These are phyloP conservation scores for Sechiopsis laciniata DNA, from an alignment of 306 rosid species.

Conservation along the genomic window DNA sequence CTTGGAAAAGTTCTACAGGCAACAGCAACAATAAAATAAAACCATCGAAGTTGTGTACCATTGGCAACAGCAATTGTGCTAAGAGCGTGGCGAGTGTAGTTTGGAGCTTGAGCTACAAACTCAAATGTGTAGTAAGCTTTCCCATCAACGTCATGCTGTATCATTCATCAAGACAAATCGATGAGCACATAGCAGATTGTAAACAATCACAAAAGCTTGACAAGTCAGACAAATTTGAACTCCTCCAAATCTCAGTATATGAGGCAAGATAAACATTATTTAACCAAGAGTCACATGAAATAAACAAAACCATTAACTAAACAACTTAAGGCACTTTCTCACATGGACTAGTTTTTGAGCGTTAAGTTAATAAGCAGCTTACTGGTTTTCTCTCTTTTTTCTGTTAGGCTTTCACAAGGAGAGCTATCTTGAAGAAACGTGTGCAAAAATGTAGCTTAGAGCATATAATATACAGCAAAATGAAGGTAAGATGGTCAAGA, in stretches of 20 bases:
- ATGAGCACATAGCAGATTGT: neutral
- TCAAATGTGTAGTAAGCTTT: constrained; percentile 74
- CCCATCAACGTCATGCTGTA: constrained; percentile 77
- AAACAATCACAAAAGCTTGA: neutral
- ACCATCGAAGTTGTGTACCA: constrained; percentile 44
- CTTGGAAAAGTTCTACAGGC: neutral
- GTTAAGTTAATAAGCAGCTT: neutral
- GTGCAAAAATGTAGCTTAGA: neutral
- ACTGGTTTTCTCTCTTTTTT: neutral
- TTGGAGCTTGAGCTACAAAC: constrained; percentile 86
- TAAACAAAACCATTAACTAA: neutral
- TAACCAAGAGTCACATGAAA: neutral
- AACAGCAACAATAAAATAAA: neutral
- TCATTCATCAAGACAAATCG: constrained; percentile 18
- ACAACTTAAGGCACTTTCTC: neutral
- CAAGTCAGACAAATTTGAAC: neutral
- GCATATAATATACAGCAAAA: neutral
- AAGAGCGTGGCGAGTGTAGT: constrained; percentile 90
- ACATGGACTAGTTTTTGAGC: neutral
- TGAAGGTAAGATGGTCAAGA: neutral
- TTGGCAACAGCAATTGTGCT: constrained; percentile 71
- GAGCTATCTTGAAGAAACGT: neutral
- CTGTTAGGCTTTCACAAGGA: neutral
- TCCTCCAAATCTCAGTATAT: neutral
- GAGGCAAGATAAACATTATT: neutral